Conservation (phyloP, 768 basidiomycete species). For the Sistotremastrum suecicum region DNA sequence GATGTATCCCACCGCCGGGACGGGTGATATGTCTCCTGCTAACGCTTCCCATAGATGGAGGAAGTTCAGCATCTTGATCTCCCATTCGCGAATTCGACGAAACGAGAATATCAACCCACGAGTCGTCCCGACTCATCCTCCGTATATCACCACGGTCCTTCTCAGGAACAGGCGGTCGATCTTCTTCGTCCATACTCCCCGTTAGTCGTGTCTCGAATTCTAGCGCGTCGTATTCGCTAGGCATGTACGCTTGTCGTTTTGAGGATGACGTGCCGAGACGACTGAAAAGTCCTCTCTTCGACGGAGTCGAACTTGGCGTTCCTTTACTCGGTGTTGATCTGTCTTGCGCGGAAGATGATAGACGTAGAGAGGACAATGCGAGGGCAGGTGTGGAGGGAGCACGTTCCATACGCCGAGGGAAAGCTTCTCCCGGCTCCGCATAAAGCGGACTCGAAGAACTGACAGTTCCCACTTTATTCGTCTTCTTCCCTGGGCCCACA, state of each 20-base stretch:
- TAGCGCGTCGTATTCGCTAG: constrained; percentile 67
- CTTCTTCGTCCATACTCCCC: constrained; percentile 37
- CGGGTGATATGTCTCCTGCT: constrained; percentile 14
- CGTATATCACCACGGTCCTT: constrained; percentile 25
- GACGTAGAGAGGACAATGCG: no score
- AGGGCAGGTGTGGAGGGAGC: no score
- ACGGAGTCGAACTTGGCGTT: no score
- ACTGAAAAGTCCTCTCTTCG: no score
- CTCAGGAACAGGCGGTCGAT: constrained; percentile 6
- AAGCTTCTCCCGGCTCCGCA: no score
- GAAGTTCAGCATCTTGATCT: constrained; percentile 37
- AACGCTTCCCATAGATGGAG: constrained; percentile 1
- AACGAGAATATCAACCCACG: constrained; percentile 82
- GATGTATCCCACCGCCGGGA: constrained; percentile 11
- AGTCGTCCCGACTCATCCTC: constrained; percentile 45
- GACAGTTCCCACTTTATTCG: no score
- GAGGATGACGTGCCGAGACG: no score
- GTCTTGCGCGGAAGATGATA: no score
- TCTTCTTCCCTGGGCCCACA: no score
- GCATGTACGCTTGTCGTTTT: constrained; percentile 25
- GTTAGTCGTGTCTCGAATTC: constrained; percentile 76
- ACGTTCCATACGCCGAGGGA: no score
- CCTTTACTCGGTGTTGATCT: no score
- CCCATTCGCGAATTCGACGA: constrained; percentile 40
- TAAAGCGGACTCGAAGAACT: no score